These are phyloP conservation scores for Blastobotrys chiropterorum DNA, from an alignment of 805 yeast species.

Conservation along the genomic window DNA sequence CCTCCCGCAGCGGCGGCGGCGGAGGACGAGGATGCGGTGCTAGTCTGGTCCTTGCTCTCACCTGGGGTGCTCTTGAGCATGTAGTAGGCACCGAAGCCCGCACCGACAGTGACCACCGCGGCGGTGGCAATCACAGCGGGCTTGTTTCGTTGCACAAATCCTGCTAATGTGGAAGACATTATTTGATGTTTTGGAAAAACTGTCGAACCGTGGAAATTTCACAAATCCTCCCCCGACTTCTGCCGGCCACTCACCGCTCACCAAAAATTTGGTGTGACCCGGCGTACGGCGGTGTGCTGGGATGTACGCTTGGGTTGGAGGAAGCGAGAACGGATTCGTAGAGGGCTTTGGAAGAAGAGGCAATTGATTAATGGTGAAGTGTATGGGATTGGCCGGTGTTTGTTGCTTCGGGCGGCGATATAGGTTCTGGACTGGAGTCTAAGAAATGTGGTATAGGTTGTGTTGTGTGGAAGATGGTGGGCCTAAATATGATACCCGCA, in stretches of 20 bases:
- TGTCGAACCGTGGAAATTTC: not conserved
- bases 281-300: no score
- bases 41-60: not conserved
- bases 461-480: no score
- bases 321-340: no score
- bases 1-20: not conserved
- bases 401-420: no score
- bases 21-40: constrained; percentile 11
- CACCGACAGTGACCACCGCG: constrained; percentile 57
- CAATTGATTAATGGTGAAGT: no score
- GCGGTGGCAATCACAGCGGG: constrained; percentile 59
- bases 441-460: no score
- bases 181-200: not conserved
- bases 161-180: constrained; percentile 12
- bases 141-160: constrained; percentile 47
- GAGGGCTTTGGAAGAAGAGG: no score
- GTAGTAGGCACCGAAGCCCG: constrained; percentile 51
- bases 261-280: not conserved
- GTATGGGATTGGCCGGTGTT: no score
- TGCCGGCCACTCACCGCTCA: not conserved
- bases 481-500: no score
- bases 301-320: no score
- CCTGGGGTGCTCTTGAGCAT: constrained; percentile 4
- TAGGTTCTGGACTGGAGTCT: no score
- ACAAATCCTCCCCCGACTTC: not conserved